These are phyloP conservation scores for Colletotrichum sp. DNA, from an alignment of 2,329 filamentous ascomycete species.

Conservation along the genomic window DNA sequence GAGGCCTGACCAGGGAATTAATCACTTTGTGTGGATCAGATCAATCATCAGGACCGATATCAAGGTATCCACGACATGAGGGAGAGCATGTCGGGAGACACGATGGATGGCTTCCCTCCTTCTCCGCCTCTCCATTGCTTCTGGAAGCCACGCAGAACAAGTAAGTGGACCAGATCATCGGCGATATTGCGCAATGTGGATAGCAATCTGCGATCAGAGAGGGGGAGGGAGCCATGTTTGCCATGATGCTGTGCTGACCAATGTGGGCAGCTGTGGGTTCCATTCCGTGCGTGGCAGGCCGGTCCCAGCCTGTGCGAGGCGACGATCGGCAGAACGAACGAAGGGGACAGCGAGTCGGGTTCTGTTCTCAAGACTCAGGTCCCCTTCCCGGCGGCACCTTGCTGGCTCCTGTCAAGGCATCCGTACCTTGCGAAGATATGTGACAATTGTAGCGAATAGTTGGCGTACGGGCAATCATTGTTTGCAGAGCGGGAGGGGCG, in stretches of 20 bases:
- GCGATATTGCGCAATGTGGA: slow-evolving; percentile 16
- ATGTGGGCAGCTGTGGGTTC: not conserved
- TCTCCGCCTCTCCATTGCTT: slow-evolving; percentile 16
- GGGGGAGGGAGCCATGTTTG: slow-evolving; percentile 5
- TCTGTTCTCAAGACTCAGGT: not conserved
- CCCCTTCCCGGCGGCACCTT: not conserved
- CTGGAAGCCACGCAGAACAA: slow-evolving; percentile 16
- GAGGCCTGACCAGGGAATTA: not conserved
- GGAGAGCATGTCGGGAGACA: not conserved
- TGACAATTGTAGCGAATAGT: not conserved
- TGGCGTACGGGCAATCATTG: not conserved
- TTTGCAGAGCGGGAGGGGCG: not conserved
- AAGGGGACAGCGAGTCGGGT: not conserved
- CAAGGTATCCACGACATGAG: not conserved
- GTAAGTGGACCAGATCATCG: slow-evolving; percentile 13
- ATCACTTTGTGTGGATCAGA: not conserved
- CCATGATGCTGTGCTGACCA: slow-evolving; percentile 9
- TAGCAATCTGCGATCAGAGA: slow-evolving; percentile 8
- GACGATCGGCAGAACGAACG: slow-evolving; percentile 11
- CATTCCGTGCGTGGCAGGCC: slow-evolving; percentile 11
- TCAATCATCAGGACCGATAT: not conserved
- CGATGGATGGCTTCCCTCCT: not conserved
- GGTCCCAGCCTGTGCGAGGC: slow-evolving; percentile 6
- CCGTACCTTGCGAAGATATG: not conserved
- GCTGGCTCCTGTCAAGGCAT: not conserved